Evolutionary conservation across 306 rosid genomes (phyloP), one percentile per base, ranked within the genome.

Genomic region (Rubus parviflorus): DNA sequence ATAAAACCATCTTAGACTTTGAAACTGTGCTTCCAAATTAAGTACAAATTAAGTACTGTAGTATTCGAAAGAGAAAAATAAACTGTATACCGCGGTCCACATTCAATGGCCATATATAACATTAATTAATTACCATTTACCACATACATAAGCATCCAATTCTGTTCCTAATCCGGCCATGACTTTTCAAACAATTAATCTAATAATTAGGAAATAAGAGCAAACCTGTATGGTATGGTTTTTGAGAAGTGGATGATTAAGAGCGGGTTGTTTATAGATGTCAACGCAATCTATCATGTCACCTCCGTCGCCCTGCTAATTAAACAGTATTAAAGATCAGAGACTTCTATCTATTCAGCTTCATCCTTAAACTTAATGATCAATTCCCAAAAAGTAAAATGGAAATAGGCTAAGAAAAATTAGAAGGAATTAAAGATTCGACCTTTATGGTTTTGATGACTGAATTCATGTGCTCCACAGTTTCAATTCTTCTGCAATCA

Each of bases 181-280:
- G 8, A 51, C 56, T 51, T 30, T 51, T 14, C 20, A 51, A 51
- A 51, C 8, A 16, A 51, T 51, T 6, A 16, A 16, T 20, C 56
- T 51, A 54, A 17, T 53, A 53, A 30, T 30, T 30, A 30, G 35
- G 61, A 2, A 7, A 54, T 54, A 8, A 54, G 37, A 53, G 30
- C 8, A 16, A 64, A 82, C 85, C 79, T 82, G 8, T 54, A 82
- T 72, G 4, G 56, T 72, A 2, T 82, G 85, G 40, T 66, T 72
- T 46, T 47, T 66, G 64, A 82, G 81, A 65, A 82, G 75, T 25
- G 79, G 85, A 42, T 77, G 79, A 22, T 66, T 77, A 19, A 82
- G 64, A 38, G 85, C 75, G n/a, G 76, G 76, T 6, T 82, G 85
- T 40, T 57, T 68, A 52, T 77, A 57, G 5, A 82, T 82, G 30